Conservation (phyloP, 2,329 filamentous ascomycete genomes). For the Colletotrichum coccodes region DNA sequence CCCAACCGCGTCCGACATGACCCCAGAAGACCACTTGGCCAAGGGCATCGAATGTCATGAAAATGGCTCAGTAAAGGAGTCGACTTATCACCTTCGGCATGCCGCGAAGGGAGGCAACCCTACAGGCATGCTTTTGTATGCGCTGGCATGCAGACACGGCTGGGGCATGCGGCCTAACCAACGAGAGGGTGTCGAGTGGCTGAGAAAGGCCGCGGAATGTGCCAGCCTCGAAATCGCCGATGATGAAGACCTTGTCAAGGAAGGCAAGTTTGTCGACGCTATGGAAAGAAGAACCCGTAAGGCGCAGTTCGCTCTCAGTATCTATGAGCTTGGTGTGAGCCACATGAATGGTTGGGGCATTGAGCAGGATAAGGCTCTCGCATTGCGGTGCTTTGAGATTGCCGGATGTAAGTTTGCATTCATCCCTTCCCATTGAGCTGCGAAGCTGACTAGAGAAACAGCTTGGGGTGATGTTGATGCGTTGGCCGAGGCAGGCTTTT, state of each 20-base stretch:
- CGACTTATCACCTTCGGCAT: conserved; percentile 93
- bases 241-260: conserved; percentile 75
- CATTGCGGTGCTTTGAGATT: conserved; percentile 94
- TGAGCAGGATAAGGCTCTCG: conserved; percentile 88
- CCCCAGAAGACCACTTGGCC: conserved; percentile 87
- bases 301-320: conserved; percentile 92
- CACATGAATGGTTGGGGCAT: conserved; percentile 99
- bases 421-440: neutral
- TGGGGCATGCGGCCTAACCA: conserved; percentile 98
- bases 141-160: conserved; percentile 92
- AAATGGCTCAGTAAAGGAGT: conserved; percentile 87
- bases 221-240: conserved; percentile 86
- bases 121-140: conserved; percentile 96
- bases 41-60: conserved; percentile 94
- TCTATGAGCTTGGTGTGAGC: conserved; percentile 95
- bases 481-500: conserved; percentile 93
- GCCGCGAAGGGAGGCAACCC: conserved; percentile 88
- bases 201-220: conserved; percentile 88
- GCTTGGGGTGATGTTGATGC: conserved; percentile 96
- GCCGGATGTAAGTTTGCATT: conserved; percentile 78
- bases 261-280: conserved; percentile 71
- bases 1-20: conserved; percentile 74
- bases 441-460: conserved; percentile 40
- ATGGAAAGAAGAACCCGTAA: conserved; percentile 83
- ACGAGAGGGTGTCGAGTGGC: conserved; percentile 89